Evolutionary conservation across 257 asterid species (phyloP).

Genomic region (Scutellaria baicalensis): DNA sequence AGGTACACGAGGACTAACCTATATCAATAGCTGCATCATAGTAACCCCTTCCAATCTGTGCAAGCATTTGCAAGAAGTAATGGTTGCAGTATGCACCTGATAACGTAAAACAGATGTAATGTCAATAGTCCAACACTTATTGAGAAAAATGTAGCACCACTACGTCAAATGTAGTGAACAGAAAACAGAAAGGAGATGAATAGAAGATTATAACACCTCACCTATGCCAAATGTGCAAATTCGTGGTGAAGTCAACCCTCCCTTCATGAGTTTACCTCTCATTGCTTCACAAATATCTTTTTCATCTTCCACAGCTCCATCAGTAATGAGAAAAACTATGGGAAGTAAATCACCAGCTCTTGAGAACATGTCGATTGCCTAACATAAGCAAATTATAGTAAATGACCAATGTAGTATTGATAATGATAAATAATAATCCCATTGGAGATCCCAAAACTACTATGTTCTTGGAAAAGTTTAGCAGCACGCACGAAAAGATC

Average conservation of each 20-base stretch:
- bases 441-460: neutral
- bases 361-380: slow-evolving; percentile 74
- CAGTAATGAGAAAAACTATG: slow-evolving; percentile 62
- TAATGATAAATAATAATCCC: neutral
- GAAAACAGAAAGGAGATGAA: neutral
- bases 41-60: slow-evolving; percentile 79
- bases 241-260: slow-evolving; percentile 57
- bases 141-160: neutral
- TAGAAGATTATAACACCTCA: slow-evolving; percentile 11
- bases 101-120: neutral
- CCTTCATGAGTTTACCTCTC: slow-evolving; percentile 32
- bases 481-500: no score
- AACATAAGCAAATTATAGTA: slow-evolving; percentile 12
- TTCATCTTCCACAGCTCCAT: slow-evolving; percentile 89
- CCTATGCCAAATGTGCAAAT: slow-evolving; percentile 89
- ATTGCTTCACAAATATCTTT: slow-evolving; percentile 55
- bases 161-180: neutral
- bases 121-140: neutral
- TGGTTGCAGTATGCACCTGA: slow-evolving; percentile 79
- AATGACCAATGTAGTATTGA: neutral
- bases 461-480: neutral
- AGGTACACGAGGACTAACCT: slow-evolving; percentile 38
- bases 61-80: slow-evolving; percentile 86
- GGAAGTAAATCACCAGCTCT: slow-evolving; percentile 39
- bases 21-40: slow-evolving; percentile 65